Base-by-base conservation (phyloP, 163 green algal genomes). In the Chlorella variabilis region DNA sequence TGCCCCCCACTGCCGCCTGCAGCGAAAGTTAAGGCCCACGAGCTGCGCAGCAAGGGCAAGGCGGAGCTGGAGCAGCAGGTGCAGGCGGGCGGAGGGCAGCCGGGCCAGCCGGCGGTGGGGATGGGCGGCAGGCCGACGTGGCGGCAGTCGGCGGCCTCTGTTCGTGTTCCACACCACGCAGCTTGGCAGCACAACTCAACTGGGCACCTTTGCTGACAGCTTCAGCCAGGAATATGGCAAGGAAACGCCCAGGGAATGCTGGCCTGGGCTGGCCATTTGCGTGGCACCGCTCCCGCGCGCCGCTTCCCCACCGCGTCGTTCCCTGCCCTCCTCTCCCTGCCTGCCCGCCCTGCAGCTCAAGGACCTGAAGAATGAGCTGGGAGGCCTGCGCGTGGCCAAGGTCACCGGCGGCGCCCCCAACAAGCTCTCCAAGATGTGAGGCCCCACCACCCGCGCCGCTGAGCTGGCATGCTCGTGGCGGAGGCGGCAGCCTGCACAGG, bases 361-460 rank as follows among this genome's bases (percentile, higher is more conserved):
- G 86, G 96, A 98, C 49, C 88, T 98, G 42, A 99, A 99, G 95
- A 85, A 86, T 42, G 96, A 99, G 95, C 93, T 99, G 13, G 91
- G 90, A 39, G 92, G 87, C 38, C 93, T 99, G 79, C 93, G 97
- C 39, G 97, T 99, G 31, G 96, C 97, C 82, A 99, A 99, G 95
- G 97, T 99, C 81, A 99, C 97, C 74, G 96, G 96, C 78, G 97
- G 97, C 61, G 97, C 97, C 31, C 94, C 97, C 66, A 99, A 99
- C 95, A 99, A 99, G 94, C 96, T 99, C 2, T 97, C 94, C 63
- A 99, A 99, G 91, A 99, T 98, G 91, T 96, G 71, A 88, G 91
- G 80, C 45, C 45, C 11, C 11, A 54, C 11, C 45, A 54, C n/a
- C n/a, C n/a, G n/a, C n/a, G n/a, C n/a, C n/a, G n/a, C n/a, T n/a